Base-by-base conservation (phyloP, 2,329 filamentous ascomycete genomes). In the Triangularia verruculosa region DNA sequence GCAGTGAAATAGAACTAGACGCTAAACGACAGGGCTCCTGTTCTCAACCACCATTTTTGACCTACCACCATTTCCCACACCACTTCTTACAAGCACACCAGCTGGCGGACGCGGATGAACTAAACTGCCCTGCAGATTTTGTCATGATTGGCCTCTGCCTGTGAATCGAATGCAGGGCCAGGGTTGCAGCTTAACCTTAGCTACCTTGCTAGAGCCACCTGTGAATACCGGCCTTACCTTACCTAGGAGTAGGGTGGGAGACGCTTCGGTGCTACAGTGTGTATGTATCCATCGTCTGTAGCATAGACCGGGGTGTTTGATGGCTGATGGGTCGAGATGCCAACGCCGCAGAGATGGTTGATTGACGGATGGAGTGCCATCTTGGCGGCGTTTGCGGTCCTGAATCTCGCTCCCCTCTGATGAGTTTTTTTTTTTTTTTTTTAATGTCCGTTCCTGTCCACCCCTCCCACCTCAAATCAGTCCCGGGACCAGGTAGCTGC, bases 381-480 rank as follows among this genome's bases (percentile, higher is more conserved):
- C 68, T 64, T 65, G 62, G 63, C 64, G 57, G 64, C 66, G 68
- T 69, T 68, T 67, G 68, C 65, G 56, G 55, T 63, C 64, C 65
- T 66, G 65, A 65, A 65, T 66, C 63, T 69, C 66, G 63, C 61
- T 47, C 39, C 54, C 58, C 54, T 57, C 47, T 58, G 47, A 47
- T 34, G 53, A 59, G 24, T n/a, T 22, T 5, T 20, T 6, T 9
- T 25, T 53, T 53, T 53, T 28, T 54, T 53, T 53, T 24, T 53
- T 53, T 53, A 4, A 24, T 54, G 20, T 54, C 22, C 9, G 22
- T 54, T 54, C 22, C 22, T 28, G 20, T 54, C 22, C 22, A 24
- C 6, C 25, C 51, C 51, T 54, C 25, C 51, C 51, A 25, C 22
- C 51, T 54, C 51, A 25, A 15, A 22, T 27, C 51, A 47, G 39